phyloP scores from a whole-genome alignment of 2,329 filamentous ascomycete genomes.

The Sphaerulina populicola region DNA sequence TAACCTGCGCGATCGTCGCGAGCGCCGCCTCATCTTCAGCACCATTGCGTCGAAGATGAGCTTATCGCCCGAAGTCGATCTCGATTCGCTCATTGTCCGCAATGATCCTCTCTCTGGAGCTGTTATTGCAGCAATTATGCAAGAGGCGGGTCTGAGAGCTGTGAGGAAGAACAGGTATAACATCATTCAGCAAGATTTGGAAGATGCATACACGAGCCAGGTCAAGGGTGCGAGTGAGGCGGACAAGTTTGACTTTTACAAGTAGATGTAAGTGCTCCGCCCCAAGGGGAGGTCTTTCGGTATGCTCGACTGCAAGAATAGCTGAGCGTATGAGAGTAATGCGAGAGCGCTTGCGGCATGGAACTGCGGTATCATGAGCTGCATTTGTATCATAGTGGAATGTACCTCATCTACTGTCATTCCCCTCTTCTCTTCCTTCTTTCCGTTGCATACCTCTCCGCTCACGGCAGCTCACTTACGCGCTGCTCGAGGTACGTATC shows the following conservation, averaged over 20 bases:
- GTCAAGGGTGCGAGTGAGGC: conserved; percentile 74
- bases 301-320: neutral
- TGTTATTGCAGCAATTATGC: conserved; percentile 97
- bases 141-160: conserved; percentile 88
- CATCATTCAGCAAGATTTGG: conserved; percentile 93
- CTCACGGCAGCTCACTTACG: too few relatives aligned
- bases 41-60: conserved; percentile 99
- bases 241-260: conserved; percentile 85
- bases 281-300: neutral
- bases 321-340: neutral
- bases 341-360: neutral
- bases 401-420: conserved; percentile 2
- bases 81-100: conserved; percentile 90
- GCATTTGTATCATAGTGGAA: conserved; percentile 7
- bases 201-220: conserved; percentile 94
- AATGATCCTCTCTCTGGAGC: conserved; percentile 94
- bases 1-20: conserved; percentile 83
- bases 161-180: conserved; percentile 98
- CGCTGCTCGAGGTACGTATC: neutral
- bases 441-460: neutral
- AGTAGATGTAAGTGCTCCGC: conserved; percentile 42
- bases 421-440: neutral
- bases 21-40: conserved; percentile 90
- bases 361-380: conserved; percentile 3
- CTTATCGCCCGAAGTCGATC: conserved; percentile 86